Percentiles rank a stretch among this genome's conserved stretches.
phyloP scores from a whole-genome alignment of 192 early-diverging fungal genomes.

The Coemansia erecta region DNA sequence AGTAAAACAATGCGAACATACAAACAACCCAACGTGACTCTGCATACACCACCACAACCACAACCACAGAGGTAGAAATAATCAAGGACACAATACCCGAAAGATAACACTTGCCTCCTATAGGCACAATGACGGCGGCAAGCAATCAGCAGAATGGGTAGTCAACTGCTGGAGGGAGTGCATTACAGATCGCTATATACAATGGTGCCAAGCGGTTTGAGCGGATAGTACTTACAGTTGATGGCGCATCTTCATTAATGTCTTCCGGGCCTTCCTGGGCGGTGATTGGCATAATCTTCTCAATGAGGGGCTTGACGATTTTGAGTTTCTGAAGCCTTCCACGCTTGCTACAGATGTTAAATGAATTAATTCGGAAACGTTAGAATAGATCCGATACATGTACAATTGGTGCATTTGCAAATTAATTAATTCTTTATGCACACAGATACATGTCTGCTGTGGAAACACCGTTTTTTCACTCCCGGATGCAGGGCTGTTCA shows the following conservation, averaged over 20 bases:
- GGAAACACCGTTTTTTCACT: too few relatives aligned
- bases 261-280: constrained; percentile 77
- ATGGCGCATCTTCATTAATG: constrained; percentile 79
- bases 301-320: constrained; percentile 75
- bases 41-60: constrained; percentile 7
- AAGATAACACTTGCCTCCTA: too few relatives aligned
- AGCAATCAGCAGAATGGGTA: too few relatives aligned
- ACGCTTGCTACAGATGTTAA: constrained; percentile 58
- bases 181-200: too few relatives aligned
- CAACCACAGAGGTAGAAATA: neutral
- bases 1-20: neutral
- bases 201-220: neutral
- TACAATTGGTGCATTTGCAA: constrained; percentile 3
- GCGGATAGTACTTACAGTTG: constrained; percentile 45
- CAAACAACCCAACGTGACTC: neutral
- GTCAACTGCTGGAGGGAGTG: too few relatives aligned
- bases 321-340: constrained; percentile 82
- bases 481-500: too few relatives aligned
- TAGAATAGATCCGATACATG: neutral
- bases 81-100: neutral
- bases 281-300: constrained; percentile 77
- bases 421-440: too few relatives aligned
- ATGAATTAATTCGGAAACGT: too few relatives aligned
- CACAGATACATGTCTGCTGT: too few relatives aligned
- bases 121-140: too few relatives aligned